Percentiles rank a stretch among this genome's conserved stretches.
These are phyloP conservation scores for Beauveria medogensis DNA, from an alignment of 2,329 filamentous ascomycete species.

Conservation along the genomic window DNA sequence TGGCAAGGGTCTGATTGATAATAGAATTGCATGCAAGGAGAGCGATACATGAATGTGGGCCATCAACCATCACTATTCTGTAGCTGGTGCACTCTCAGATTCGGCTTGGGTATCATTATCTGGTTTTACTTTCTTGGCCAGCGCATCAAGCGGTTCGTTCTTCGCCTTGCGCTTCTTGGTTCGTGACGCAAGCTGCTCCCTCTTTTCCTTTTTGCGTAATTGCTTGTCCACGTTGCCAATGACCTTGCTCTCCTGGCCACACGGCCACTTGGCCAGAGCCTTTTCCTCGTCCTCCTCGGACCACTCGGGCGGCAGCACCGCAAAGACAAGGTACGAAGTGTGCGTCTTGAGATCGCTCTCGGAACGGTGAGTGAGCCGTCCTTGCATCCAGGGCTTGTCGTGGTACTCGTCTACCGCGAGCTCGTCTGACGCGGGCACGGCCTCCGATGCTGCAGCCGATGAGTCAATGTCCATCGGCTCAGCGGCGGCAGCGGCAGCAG, in stretches of 20 bases:
- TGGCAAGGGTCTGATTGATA: not conserved
- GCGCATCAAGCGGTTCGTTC: slow-evolving; percentile 37
- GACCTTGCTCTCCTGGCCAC: slow-evolving; percentile 42
- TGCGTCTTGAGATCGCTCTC: slow-evolving; percentile 91
- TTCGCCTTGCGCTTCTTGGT: slow-evolving; percentile 41
- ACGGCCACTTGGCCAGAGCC: slow-evolving; percentile 56
- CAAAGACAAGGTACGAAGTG: slow-evolving; percentile 95
- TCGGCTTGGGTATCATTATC: slow-evolving; percentile 14
- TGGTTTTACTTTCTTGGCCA: slow-evolving; percentile 36
- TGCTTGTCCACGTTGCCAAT: slow-evolving; percentile 47
- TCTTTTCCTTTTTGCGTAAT: slow-evolving; percentile 48
- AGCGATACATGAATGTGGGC: not conserved
- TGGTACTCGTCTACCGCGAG: slow-evolving; percentile 18
- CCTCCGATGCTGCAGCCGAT: slow-evolving; percentile 18
- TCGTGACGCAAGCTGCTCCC: slow-evolving; percentile 36
- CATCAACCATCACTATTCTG: not conserved
- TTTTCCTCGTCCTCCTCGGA: slow-evolving; percentile 69
- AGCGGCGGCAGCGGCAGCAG: slow-evolving; percentile 17
- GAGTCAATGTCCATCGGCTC: slow-evolving; percentile 32
- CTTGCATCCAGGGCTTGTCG: slow-evolving; percentile 62
- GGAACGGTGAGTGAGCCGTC: slow-evolving; percentile 68
- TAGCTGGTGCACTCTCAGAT: not conserved
- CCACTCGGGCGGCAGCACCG: slow-evolving; percentile 81
- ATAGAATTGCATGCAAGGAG: not conserved
- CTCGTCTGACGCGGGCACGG: slow-evolving; percentile 18